Percentiles rank a stretch among this genome's conserved stretches.
phyloP scores from a whole-genome alignment of 768 basidiomycete genomes.

The Rhizopogon sp. region DNA sequence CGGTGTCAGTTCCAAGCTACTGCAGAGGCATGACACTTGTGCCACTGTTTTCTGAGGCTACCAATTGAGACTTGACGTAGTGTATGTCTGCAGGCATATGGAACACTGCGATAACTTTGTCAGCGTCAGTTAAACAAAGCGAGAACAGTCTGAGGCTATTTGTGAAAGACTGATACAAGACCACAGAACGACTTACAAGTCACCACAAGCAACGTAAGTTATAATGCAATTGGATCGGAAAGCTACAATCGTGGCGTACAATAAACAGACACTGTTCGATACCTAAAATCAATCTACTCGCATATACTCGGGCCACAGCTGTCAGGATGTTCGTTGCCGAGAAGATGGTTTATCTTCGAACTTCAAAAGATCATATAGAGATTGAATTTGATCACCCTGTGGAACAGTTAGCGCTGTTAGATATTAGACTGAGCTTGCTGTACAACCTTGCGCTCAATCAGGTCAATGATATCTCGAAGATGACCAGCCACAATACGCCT shows the following conservation, averaged over 20 bases:
- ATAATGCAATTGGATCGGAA: not conserved
- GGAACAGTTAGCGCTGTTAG: constrained; percentile 6
- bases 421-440: constrained; percentile 7
- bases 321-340: not conserved
- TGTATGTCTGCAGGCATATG: too few species aligned
- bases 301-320: not conserved
- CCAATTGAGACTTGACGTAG: too few species aligned
- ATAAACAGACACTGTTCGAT: not conserved
- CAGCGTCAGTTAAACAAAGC: too few species aligned
- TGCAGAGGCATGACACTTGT: too few species aligned
- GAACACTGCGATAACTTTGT: too few species aligned
- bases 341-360: constrained; percentile 61
- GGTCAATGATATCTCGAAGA: constrained; percentile 85
- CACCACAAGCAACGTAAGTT: not conserved
- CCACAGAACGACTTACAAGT: not conserved
- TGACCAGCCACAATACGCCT: constrained; percentile 86
- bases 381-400: constrained; percentile 93
- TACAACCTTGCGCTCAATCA: constrained; percentile 83
- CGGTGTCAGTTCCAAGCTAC: too few species aligned
- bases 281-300: not conserved
- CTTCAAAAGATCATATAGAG: constrained; percentile 75
- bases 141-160: too few species aligned
- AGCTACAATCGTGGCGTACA: not conserved
- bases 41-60: too few species aligned
- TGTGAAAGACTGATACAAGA: too few species aligned